Evolutionary conservation across 306 rosid species (phyloP).

Genomic region (Begonia fuchsioides): DNA sequence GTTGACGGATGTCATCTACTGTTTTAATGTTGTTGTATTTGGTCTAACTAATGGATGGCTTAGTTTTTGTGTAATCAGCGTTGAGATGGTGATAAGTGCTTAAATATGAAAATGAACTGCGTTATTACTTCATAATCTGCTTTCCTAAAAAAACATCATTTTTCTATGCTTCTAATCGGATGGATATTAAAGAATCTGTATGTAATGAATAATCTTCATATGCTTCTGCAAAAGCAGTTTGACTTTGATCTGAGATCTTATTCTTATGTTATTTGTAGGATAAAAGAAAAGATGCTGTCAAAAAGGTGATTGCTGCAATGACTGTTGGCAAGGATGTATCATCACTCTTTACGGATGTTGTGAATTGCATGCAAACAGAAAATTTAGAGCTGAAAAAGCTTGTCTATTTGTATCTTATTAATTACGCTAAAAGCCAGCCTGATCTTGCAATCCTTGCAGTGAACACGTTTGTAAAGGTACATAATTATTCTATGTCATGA

Average conservation of each 20-base stretch:
- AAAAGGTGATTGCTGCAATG: constrained; percentile 99
- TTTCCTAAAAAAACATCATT: too few species aligned
- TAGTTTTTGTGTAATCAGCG: too few species aligned
- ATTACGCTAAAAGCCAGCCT: constrained; percentile 98
- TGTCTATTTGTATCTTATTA: constrained; percentile 84
- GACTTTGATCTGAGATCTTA: not conserved
- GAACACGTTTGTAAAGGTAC: constrained; percentile 97
- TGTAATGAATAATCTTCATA: too few species aligned
- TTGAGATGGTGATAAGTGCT: too few species aligned
- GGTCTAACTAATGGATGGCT: too few species aligned
- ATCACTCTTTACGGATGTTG: constrained; percentile 90
- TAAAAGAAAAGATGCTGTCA: constrained; percentile 98
- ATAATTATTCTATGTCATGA: not conserved
- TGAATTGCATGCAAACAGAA: constrained; percentile 97
- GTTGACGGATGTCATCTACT: too few species aligned
- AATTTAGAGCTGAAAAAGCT: constrained; percentile 96
- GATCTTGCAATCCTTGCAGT: constrained; percentile 97
- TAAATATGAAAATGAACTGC: too few species aligned
- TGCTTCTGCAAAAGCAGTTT: constrained; percentile 2
- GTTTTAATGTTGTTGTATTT: too few species aligned
- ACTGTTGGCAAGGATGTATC: constrained; percentile 99
- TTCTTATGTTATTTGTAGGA: constrained; percentile 35
- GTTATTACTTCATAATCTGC: too few species aligned
- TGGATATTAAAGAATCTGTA: too few species aligned
- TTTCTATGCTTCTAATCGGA: too few species aligned